A percentile compares a stretch with the other conserved stretches of the same genome.
phyloP scores from a whole-genome alignment of 2,329 filamentous ascomycete genomes.

The Elsinoe batatas region DNA sequence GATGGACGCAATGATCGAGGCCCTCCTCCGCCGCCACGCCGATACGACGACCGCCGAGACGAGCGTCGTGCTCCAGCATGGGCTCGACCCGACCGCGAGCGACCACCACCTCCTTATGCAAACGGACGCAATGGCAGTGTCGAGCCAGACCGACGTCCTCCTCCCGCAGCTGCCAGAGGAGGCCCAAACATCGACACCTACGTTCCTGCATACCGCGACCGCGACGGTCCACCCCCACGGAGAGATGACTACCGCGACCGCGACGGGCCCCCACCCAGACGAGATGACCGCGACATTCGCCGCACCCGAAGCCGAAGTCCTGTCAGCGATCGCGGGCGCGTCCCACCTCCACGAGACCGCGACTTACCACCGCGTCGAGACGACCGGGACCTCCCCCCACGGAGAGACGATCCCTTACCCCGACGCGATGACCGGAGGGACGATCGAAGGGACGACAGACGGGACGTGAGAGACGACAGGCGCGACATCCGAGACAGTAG shows the following conservation, averaged over 20 bases:
- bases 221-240: slow-evolving; percentile 17
- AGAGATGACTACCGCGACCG: slow-evolving; percentile 19
- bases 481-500: slow-evolving; percentile 9
- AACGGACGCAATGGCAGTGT: slow-evolving; percentile 11
- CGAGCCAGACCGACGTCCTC: slow-evolving; percentile 17
- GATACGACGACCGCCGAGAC: slow-evolving; percentile 16
- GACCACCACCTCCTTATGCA: slow-evolving; percentile 13
- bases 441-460: too few species aligned
- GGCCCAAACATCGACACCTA: slow-evolving; percentile 32
- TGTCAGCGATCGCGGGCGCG: slow-evolving; percentile 18
- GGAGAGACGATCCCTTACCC: slow-evolving; percentile 19
- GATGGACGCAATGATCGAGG: slow-evolving; percentile 19
- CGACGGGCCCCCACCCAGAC: slow-evolving; percentile 18
- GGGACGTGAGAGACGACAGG: slow-evolving; percentile 13
- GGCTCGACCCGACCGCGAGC: background rate
- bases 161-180: slow-evolving; percentile 17
- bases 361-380: slow-evolving; percentile 10
- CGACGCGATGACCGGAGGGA: slow-evolving; percentile 14
- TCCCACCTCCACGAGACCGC: slow-evolving; percentile 14
- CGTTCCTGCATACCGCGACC: slow-evolving; percentile 33
- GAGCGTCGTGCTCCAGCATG: slow-evolving; percentile 6
- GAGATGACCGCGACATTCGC: slow-evolving; percentile 19
- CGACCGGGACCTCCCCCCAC: background rate
- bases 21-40: slow-evolving; percentile 29
- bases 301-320: slow-evolving; percentile 14